Evolutionary conservation across 257 asterid species (phyloP).

Genomic region (Henckelia pumila): DNA sequence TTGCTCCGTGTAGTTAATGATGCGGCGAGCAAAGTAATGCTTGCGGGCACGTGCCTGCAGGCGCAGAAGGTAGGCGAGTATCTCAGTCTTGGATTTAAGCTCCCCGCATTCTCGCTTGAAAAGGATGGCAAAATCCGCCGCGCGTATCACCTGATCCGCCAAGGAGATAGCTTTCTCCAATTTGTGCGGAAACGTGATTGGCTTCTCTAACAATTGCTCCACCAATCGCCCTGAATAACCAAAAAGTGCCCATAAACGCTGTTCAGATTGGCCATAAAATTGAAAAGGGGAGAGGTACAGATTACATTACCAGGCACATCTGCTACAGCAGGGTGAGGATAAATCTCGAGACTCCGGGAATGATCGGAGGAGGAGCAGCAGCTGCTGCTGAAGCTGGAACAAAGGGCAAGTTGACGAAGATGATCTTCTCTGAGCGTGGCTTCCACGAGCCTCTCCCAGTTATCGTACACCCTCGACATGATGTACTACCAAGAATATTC

Average conservation of each 20-base stretch:
- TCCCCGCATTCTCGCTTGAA: slow-evolving; percentile 70
- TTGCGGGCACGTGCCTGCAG: slow-evolving; percentile 76
- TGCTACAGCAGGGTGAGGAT: neutral
- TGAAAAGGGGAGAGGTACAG: too few species aligned
- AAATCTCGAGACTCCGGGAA: neutral
- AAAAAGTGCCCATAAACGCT: too few species aligned
- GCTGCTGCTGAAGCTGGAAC: neutral
- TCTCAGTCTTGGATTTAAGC: slow-evolving; percentile 58
- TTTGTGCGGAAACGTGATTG: slow-evolving; percentile 32
- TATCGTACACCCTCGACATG: neutral
- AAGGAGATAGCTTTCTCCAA: slow-evolving; percentile 30
- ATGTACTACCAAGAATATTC: too few species aligned
- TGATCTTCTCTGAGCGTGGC: neutral
- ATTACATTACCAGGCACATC: neutral
- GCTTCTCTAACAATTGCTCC: slow-evolving; percentile 58
- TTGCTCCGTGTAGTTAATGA: slow-evolving; percentile 68
- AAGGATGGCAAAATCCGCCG: slow-evolving; percentile 57
- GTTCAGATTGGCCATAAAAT: too few species aligned
- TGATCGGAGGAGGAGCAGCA: neutral
- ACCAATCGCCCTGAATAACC: slow-evolving; percentile 34
- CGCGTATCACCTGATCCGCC: slow-evolving; percentile 54
- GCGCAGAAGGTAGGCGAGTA: slow-evolving; percentile 59
- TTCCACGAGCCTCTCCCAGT: neutral
- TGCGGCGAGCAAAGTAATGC: slow-evolving; percentile 72
- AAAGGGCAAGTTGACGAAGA: neutral